Percentiles rank a stretch among this genome's conserved stretches.
Evolutionary conservation across 2,329 filamentous ascomycete genomes (phyloP).

Genomic region (Monosporascus sp.): DNA sequence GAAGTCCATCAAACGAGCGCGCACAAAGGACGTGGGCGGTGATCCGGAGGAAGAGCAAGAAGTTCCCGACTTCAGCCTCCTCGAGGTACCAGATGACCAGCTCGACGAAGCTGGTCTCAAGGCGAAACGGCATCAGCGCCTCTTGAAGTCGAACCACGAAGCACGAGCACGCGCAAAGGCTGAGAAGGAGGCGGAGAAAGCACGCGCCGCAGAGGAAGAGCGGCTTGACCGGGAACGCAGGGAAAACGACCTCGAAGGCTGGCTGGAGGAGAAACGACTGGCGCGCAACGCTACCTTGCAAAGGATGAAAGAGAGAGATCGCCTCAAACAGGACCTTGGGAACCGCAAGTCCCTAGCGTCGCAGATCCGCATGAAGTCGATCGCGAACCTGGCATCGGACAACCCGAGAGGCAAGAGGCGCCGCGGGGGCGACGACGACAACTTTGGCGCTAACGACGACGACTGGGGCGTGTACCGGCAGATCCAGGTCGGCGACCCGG

Average conservation of each 20-base stretch:
- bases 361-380: conserved; percentile 97
- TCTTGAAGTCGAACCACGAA: conserved; percentile 93
- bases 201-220: conserved; percentile 75
- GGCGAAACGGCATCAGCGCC: conserved; percentile 83
- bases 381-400: conserved; percentile 92
- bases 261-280: conserved; percentile 76
- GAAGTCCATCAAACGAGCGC: conserved; percentile 78
- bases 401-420: conserved; percentile 77
- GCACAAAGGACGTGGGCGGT: conserved; percentile 88
- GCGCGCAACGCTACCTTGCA: conserved; percentile 66
- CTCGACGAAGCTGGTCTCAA: conserved; percentile 88
- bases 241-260: conserved; percentile 76
- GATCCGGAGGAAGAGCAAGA: conserved; percentile 76
- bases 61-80: conserved; percentile 76
- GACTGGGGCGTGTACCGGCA: conserved; percentile 97
- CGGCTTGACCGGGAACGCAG: conserved; percentile 77
- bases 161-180: conserved; percentile 89
- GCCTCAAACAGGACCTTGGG: conserved; percentile 87
- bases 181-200: conserved; percentile 91
- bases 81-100: conserved; percentile 86
- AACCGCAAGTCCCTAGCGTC: conserved; percentile 95
- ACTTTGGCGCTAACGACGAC: conserved; percentile 93
- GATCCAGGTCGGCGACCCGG: conserved; percentile 74
- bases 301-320: conserved; percentile 88
- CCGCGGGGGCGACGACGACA: conserved; percentile 86